Evolutionary conservation across 148 eudicot genomes (phyloP).

Genomic region (Euryodendron excelsum): DNA sequence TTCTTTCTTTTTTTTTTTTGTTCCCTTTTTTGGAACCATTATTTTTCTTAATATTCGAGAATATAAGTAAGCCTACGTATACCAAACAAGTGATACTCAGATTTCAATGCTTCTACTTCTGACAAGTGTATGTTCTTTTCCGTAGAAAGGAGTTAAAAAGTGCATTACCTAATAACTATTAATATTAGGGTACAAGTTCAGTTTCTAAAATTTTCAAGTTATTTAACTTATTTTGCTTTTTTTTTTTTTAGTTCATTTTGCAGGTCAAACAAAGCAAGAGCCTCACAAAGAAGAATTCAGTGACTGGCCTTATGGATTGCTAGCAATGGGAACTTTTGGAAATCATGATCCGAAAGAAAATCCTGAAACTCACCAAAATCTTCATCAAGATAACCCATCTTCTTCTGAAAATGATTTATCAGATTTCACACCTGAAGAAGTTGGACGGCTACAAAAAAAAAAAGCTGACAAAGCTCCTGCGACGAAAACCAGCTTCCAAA

Average conservation of each 20-base stretch:
- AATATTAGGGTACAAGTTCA: too few species aligned
- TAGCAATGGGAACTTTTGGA: constrained; percentile 92
- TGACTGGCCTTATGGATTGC: constrained; percentile 88
- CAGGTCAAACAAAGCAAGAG: constrained; percentile 58
- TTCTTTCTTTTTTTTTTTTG: too few species aligned
- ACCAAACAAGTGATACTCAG: too few species aligned
- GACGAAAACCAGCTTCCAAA: constrained; percentile 46
- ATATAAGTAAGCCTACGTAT: too few species aligned
- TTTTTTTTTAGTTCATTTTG: neutral
- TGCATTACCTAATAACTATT: too few species aligned
- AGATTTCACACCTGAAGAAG: constrained; percentile 92
- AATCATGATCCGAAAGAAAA: constrained; percentile 46
- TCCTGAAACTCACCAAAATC: constrained; percentile 22
- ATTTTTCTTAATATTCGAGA: too few species aligned
- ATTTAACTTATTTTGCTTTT: neutral
- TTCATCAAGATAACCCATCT: constrained; percentile 39
- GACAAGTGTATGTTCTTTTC: too few species aligned
- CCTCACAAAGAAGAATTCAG: constrained; percentile 71
- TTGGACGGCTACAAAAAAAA: constrained; percentile 74
- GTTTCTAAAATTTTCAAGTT: neutral
- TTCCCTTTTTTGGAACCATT: too few species aligned
- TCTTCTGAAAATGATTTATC: constrained; percentile 65
- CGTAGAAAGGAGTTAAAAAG: too few species aligned
- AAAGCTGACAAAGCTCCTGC: constrained; percentile 67
- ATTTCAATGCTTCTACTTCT: too few species aligned